Evolutionary conservation across 2,329 filamentous ascomycete genomes (phyloP), one percentile per base, ranked within the genome.

Genomic region (Davidsoniella virescens): DNA sequence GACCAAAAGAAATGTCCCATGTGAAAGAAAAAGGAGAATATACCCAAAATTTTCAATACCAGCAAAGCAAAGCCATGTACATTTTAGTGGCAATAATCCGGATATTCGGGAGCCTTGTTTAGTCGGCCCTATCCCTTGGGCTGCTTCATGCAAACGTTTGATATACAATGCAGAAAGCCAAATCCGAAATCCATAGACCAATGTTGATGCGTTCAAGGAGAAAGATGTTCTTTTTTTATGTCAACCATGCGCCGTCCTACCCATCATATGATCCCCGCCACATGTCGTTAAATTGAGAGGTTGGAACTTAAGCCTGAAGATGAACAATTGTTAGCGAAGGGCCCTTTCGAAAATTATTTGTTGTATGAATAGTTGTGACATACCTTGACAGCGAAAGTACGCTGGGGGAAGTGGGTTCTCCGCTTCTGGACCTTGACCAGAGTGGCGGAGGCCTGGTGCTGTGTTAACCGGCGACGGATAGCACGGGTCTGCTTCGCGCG

Each of bases 361-460:
- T 43, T 20, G 17, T 43, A 3, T 14, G 25, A 6, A 25, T 17
- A 43, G 18, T 43, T 8, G 23, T 26, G 39, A 37, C 51, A 33
- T 36, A 88, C 92, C 90, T 96, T 98, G 71, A 98, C 85, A 71
- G 92, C 92, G 73, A 83, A 98, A 76, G 94, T 95, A 74, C 92
- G 83, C 78, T 93, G 87, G 61, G 92, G 92, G 80, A 98, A 98
- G 77, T 98, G 90, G 61, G 77, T 81, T 69, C 77, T 71, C 75
- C 82, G 86, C 87, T 98, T 98, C 81, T 87, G 87, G 70, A 87
- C 82, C 84, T 94, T 95, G 74, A 90, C 82, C 60, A 93, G 84
- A 64, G 80, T 75, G 68, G 81, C 77, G 63, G 79, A 76, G 63
- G 84, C 81, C 73, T 98, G 90, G 78, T 93, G 79, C 70, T 86